phyloP scores from a whole-genome alignment of 768 basidiomycete genomes.

The Calocybe gangraenosa region DNA sequence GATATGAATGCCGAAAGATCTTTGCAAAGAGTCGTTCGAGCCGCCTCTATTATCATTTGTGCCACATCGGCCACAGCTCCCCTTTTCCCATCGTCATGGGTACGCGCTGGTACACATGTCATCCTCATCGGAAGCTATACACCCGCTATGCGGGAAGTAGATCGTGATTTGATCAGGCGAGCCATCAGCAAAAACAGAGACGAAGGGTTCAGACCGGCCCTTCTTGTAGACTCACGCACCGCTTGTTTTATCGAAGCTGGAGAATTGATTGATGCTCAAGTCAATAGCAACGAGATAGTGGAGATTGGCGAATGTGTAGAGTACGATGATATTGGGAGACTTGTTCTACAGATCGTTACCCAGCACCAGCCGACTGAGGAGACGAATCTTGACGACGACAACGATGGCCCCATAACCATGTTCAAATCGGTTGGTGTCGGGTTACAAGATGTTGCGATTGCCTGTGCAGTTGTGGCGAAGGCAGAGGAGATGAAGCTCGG shows the following conservation, averaged over 20 bases:
- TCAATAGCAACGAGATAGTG: conserved; percentile 36
- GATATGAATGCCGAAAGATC: neutral
- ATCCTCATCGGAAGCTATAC: conserved; percentile 82
- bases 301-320: conserved; percentile 69
- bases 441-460: conserved; percentile 84
- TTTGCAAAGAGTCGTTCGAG: conserved; percentile 30
- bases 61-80: conserved; percentile 71
- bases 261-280: conserved; percentile 61
- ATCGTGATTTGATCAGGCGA: conserved; percentile 49
- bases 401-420: conserved; percentile 55
- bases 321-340: conserved; percentile 11
- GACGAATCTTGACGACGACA: neutral
- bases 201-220: conserved; percentile 14
- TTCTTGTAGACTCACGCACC: conserved; percentile 72
- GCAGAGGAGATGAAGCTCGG: conserved; percentile 57
- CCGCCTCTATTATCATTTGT: conserved; percentile 62
- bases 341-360: neutral
- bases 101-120: conserved; percentile 60
- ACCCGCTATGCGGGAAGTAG: conserved; percentile 77
- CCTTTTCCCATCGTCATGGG: conserved; percentile 66
- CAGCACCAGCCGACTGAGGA: conserved; percentile 1
- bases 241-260: conserved; percentile 80
- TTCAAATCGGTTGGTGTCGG: conserved; percentile 90
- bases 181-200: conserved; percentile 25
- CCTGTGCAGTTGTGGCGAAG: conserved; percentile 57